phyloP scores from a whole-genome alignment of 2,329 filamentous ascomycete species.

The Pyrenophora seminiperda region DNA sequence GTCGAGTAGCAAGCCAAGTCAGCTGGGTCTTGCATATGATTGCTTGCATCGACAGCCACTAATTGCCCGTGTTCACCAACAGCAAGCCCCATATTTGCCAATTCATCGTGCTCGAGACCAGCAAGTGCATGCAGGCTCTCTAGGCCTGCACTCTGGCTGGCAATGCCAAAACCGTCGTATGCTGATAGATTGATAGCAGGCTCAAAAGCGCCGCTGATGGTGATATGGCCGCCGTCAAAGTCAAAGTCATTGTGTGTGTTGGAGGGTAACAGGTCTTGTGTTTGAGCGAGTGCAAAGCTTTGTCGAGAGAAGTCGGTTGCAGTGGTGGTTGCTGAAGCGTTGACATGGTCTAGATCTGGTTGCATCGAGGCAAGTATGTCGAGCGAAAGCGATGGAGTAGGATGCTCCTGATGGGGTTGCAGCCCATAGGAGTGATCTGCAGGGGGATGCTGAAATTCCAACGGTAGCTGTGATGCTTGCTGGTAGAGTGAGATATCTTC shows the following conservation, averaged over 20 bases:
- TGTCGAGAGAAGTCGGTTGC: slow-evolving; percentile 36
- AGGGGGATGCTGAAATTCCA: slow-evolving; percentile 21
- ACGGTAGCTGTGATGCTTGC: slow-evolving; percentile 11
- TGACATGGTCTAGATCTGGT: slow-evolving; percentile 30
- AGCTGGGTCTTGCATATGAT: slow-evolving; percentile 5
- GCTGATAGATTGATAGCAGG: slow-evolving; percentile 32
- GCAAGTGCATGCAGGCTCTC: slow-evolving; percentile 15
- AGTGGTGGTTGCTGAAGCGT: slow-evolving; percentile 26
- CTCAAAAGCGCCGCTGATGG: slow-evolving; percentile 46
- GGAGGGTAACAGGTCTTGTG: slow-evolving; percentile 24
- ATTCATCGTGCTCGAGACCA: slow-evolving; percentile 24
- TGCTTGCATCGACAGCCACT: slow-evolving; percentile 8
- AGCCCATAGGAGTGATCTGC: slow-evolving; percentile 20
- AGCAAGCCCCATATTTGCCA: slow-evolving; percentile 19
- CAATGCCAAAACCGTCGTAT: slow-evolving; percentile 23
- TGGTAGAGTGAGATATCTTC: slow-evolving; percentile 22
- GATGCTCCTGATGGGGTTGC: slow-evolving; percentile 18
- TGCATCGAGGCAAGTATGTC: slow-evolving; percentile 30
- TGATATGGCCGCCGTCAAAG: slow-evolving; percentile 49
- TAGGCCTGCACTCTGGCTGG: not conserved
- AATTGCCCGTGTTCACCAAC: slow-evolving; percentile 20
- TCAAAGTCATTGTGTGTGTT: slow-evolving; percentile 46
- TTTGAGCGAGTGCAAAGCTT: slow-evolving; percentile 29
- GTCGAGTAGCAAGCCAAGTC: slow-evolving; percentile 27
- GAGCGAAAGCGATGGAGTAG: slow-evolving; percentile 34